Evolutionary conservation across 768 basidiomycete species (phyloP).

Genomic region (Auricularia cornea): DNA sequence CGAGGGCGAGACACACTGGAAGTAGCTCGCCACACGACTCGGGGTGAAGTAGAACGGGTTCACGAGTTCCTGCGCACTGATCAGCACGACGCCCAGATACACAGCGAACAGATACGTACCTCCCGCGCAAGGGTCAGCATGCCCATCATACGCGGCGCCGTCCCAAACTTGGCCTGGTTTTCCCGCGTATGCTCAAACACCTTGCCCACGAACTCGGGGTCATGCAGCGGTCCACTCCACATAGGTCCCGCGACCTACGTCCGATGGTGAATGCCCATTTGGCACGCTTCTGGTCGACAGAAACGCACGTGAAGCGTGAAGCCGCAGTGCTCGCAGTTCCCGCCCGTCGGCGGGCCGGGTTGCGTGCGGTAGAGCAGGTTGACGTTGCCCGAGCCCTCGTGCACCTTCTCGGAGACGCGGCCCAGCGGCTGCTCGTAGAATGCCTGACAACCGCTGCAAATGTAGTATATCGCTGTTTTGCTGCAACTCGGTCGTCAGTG

Average conservation of each 20-base stretch:
- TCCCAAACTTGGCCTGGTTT: conserved; percentile 62
- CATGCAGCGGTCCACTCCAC: conserved; percentile 90
- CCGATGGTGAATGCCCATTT: not conserved
- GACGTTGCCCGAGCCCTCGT: conserved; percentile 43
- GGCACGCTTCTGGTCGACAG: not conserved
- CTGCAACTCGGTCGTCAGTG: too few species aligned
- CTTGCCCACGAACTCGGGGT: conserved; percentile 60
- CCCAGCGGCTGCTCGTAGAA: conserved; percentile 84
- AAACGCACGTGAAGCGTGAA: conserved; percentile 59
- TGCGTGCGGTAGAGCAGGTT: conserved; percentile 67
- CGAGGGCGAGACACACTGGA: conserved; percentile 73
- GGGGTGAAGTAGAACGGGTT: conserved; percentile 86
- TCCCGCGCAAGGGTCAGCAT: conserved; percentile 90
- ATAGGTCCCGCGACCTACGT: conserved; percentile 84
- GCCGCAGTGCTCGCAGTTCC: conserved; percentile 75
- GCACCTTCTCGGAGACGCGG: conserved; percentile 51
- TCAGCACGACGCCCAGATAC: conserved; percentile 1
- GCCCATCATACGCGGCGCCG: conserved; percentile 79
- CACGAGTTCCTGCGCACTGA: conserved; percentile 52
- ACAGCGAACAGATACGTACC: conserved; percentile 34
- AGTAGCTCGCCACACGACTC: conserved; percentile 63
- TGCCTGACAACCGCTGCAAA: conserved; percentile 78
- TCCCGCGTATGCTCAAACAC: conserved; percentile 66
- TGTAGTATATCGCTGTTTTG: conserved; percentile 76
- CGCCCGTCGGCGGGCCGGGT: conserved; percentile 51